phyloP scores from a whole-genome alignment of 2,329 filamentous ascomycete species.

The Beauveria australis region DNA sequence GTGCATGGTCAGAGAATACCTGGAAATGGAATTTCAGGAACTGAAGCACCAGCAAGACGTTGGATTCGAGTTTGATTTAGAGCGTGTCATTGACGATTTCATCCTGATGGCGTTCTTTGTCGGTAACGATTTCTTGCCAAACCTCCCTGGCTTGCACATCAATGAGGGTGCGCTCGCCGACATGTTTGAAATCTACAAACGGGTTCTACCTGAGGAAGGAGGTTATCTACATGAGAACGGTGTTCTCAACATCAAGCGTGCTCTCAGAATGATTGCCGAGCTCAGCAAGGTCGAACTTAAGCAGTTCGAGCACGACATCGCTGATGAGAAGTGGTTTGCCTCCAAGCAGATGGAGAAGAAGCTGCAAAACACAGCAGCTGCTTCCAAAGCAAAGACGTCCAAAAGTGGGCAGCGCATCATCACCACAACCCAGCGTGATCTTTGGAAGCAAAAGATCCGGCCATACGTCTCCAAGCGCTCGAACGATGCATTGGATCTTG shows the following conservation, averaged over 20 bases:
- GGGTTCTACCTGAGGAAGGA: slow-evolving; percentile 74
- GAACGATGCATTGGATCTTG: slow-evolving; percentile 61
- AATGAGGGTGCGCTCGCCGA: slow-evolving; percentile 94
- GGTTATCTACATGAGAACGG: slow-evolving; percentile 97
- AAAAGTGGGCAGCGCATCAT: slow-evolving; percentile 60
- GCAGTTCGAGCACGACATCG: slow-evolving; percentile 86
- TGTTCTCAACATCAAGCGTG: slow-evolving; percentile 76
- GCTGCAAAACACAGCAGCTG: slow-evolving; percentile 46
- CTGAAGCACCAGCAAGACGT: slow-evolving; percentile 66
- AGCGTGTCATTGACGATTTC: slow-evolving; percentile 96
- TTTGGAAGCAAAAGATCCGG: slow-evolving; percentile 75
- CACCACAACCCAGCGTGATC: slow-evolving; percentile 68
- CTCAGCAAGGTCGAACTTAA: slow-evolving; percentile 81
- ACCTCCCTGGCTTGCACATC: slow-evolving; percentile 92
- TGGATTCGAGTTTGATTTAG: slow-evolving; percentile 80
- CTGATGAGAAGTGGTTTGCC: slow-evolving; percentile 86
- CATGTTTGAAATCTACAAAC: slow-evolving; percentile 97
- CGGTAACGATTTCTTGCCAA: slow-evolving; percentile 97
- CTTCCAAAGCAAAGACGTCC: slow-evolving; percentile 38
- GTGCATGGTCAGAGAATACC: slow-evolving; percentile 93
- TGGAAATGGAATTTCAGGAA: slow-evolving; percentile 95
- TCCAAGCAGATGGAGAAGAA: slow-evolving; percentile 72
- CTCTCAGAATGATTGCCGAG: slow-evolving; percentile 71
- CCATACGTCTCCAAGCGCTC: slow-evolving; percentile 69
- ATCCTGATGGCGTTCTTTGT: slow-evolving; percentile 99